Conservation (phyloP, 1,284 basidiomycete species). For the Rhodotorula sp. region DNA sequence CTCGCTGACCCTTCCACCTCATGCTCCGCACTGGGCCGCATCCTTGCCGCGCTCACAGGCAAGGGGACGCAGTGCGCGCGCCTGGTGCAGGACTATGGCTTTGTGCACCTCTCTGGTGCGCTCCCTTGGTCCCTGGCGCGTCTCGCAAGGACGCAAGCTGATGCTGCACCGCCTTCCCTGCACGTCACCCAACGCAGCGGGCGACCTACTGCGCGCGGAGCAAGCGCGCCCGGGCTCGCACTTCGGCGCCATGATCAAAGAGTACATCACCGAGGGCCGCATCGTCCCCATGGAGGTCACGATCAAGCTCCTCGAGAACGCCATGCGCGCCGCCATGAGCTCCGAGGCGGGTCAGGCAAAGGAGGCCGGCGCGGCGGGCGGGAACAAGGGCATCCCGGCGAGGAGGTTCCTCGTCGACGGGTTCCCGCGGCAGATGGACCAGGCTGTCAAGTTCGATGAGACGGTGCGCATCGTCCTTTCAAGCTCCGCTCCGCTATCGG, state of each 20-base stretch:
- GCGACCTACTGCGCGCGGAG: conserved; percentile 93
- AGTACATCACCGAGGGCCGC: conserved; percentile 85
- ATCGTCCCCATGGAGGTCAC: conserved; percentile 99
- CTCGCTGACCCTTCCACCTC: background rate
- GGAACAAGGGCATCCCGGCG: conserved; percentile 55
- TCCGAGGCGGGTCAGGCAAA: conserved; percentile 66
- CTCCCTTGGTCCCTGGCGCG: conserved; percentile 1
- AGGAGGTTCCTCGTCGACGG: conserved; percentile 92
- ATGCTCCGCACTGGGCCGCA: background rate
- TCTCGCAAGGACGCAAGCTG: background rate
- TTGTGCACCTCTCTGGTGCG: conserved; percentile 90
- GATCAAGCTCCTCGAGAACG: conserved; percentile 90
- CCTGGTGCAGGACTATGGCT: conserved; percentile 85
- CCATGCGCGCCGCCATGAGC: conserved; percentile 67
- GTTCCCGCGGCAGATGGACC: conserved; percentile 98
- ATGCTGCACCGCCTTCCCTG: background rate
- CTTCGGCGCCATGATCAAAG: conserved; percentile 83
- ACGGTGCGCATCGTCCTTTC: conserved; percentile 62
- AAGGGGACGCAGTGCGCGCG: conserved; percentile 94
- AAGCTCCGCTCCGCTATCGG: background rate
- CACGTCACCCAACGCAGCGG: conserved; percentile 60
- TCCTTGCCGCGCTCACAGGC: conserved; percentile 57
- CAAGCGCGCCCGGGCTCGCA: conserved; percentile 82
- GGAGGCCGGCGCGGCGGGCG: conserved; percentile 2
- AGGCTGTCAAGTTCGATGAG: conserved; percentile 89